phyloP scores from a whole-genome alignment of 495 filamentous ascomycete genomes.

The Hamigera avellanea region DNA sequence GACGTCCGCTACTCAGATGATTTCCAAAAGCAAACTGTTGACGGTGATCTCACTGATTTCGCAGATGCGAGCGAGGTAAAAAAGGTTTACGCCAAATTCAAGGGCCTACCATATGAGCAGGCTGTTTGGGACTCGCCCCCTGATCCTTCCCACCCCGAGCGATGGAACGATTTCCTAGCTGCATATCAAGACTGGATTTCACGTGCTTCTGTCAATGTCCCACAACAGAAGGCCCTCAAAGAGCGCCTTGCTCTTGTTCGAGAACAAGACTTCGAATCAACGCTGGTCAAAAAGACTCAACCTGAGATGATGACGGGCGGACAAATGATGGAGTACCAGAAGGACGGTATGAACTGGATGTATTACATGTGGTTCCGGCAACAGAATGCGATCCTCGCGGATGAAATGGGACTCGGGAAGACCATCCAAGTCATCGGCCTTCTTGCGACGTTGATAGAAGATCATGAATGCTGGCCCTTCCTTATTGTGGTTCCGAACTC shows the following conservation, averaged over 20 bases:
- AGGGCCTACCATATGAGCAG: constrained; percentile 91
- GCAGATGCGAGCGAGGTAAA: constrained; percentile 55
- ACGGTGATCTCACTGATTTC: constrained; percentile 45
- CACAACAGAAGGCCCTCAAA: constrained; percentile 38
- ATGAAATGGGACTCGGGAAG: constrained; percentile 98
- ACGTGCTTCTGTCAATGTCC: constrained; percentile 55
- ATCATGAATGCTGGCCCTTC: constrained; percentile 83
- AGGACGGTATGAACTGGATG: constrained; percentile 95
- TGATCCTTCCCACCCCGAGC: constrained; percentile 44
- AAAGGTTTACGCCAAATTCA: constrained; percentile 75
- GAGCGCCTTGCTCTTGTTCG: constrained; percentile 52
- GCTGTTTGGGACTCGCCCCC: constrained; percentile 82
- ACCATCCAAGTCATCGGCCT: constrained; percentile 89
- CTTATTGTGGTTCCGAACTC: constrained; percentile 88
- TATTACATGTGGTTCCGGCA: constrained; percentile 75
- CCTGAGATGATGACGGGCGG: constrained; percentile 64
- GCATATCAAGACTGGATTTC: constrained; percentile 80
- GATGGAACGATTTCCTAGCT: constrained; percentile 68
- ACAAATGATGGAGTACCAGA: constrained; percentile 84
- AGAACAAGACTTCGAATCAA: constrained; percentile 47
- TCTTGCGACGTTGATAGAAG: constrained; percentile 63
- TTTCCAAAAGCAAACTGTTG: constrained; percentile 35
- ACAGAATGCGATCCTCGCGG: constrained; percentile 87
- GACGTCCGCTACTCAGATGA: constrained; percentile 53
- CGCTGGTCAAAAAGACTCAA: constrained; percentile 59